These are phyloP conservation scores for Backusella circina DNA, from an alignment of 192 early-diverging fungal genomes.

Conservation along the genomic window DNA sequence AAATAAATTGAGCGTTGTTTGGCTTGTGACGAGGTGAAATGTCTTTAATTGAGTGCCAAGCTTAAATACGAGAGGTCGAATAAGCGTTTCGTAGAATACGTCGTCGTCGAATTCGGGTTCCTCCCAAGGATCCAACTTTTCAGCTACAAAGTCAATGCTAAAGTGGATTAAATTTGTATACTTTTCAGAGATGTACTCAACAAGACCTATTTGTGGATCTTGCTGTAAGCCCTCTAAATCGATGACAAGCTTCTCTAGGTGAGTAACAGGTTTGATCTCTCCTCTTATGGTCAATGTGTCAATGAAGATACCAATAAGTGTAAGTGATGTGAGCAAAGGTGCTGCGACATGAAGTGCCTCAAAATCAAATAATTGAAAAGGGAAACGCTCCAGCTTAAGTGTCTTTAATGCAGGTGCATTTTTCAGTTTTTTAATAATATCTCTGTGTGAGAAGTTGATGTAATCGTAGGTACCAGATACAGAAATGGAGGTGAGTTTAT, in stretches of 20 bases:
- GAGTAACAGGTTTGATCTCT: not conserved
- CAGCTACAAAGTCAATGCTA: not conserved
- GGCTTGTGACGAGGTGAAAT: not conserved
- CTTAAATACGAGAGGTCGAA: not conserved
- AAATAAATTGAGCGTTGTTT: not conserved
- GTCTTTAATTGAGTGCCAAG: not conserved
- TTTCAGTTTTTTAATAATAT: not conserved
- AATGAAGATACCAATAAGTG: not conserved
- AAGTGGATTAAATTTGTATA: not conserved
- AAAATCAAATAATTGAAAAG: not conserved
- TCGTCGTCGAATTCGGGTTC: not conserved
- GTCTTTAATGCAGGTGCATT: not conserved
- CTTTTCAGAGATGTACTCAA: not conserved
- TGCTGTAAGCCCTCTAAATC: not conserved
- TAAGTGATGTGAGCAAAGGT: not conserved
- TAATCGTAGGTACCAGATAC: not conserved
- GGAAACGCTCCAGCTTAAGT: not conserved
- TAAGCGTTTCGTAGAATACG: not conserved
- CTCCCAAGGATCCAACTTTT: not conserved
- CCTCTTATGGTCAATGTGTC: not conserved
- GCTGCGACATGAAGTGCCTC: not conserved
- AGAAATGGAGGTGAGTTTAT: not conserved
- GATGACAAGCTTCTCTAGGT: not conserved
- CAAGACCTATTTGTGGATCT: not conserved
- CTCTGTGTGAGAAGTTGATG: not conserved